These are phyloP conservation scores for Epichloe elymi DNA, from an alignment of 2,329 filamentous ascomycete genomes.

Conservation along the genomic window DNA sequence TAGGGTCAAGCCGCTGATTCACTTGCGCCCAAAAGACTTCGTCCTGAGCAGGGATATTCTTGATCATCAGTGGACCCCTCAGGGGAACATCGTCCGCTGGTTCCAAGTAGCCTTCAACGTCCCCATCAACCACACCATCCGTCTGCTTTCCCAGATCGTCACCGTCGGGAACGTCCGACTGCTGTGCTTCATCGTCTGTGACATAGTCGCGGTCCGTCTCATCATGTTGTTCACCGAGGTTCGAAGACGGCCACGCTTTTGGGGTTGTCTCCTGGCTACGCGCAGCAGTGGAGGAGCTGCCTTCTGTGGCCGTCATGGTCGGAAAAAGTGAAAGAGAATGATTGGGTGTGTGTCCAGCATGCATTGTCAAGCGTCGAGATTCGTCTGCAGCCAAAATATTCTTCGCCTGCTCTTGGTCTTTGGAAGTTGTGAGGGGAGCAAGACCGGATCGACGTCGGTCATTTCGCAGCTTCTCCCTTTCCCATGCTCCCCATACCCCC, in stretches of 20 bases:
- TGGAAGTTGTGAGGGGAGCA: constrained; percentile 14
- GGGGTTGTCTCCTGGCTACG: constrained; percentile 19
- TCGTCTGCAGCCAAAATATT: constrained; percentile 35
- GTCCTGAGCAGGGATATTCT: constrained; percentile 42
- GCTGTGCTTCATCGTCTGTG: background rate
- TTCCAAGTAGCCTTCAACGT: constrained; percentile 21
- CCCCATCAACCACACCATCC: background rate
- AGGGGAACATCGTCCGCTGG: constrained; percentile 32
- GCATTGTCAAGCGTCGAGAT: constrained; percentile 41
- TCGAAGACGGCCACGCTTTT: constrained; percentile 9
- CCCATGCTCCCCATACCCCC: background rate
- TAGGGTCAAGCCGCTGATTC: constrained; percentile 37
- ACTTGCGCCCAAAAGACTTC: constrained; percentile 39
- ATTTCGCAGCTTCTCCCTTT: constrained; percentile 1
- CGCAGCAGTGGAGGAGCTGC: constrained; percentile 14
- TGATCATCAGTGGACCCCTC: constrained; percentile 39
- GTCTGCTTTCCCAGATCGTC: background rate
- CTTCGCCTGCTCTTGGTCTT: constrained; percentile 26
- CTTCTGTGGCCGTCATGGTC: constrained; percentile 28
- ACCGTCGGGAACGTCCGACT: background rate
- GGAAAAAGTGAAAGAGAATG: constrained; percentile 42
- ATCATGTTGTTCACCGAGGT: background rate
- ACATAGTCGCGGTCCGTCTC: background rate
- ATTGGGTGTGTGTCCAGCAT: constrained; percentile 50
- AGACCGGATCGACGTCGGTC: constrained; percentile 4